Evolutionary conservation across 2,329 filamentous ascomycete species (phyloP).

Genomic region (Cladophialophora yegresii): DNA sequence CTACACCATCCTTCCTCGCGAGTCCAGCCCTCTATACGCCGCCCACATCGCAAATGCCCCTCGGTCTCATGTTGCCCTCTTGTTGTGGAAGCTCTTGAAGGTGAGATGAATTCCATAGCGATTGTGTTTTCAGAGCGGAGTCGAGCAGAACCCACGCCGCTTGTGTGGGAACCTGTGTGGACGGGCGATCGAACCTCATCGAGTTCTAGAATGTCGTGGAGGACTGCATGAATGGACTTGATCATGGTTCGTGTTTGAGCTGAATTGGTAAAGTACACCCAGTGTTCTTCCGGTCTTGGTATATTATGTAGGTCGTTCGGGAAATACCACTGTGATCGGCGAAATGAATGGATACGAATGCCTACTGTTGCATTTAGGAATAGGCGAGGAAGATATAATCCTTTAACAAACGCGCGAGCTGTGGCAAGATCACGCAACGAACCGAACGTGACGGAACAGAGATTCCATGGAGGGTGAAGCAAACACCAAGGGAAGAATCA

Average conservation of each 20-base stretch:
- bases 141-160: not conserved
- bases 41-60: not conserved
- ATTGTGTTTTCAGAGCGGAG: not conserved
- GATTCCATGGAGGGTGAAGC: not conserved
- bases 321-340: not conserved
- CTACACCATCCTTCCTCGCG: not conserved
- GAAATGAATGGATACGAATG: not conserved
- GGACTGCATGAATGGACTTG: not conserved
- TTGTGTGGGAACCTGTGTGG: not conserved
- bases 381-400: not conserved
- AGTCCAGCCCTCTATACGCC: not conserved
- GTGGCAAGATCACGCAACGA: not conserved
- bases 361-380: not conserved
- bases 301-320: not conserved
- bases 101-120: not conserved
- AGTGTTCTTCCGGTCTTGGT: not conserved
- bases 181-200: not conserved
- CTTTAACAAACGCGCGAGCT: not conserved
- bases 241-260: not conserved
- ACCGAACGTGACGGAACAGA: not conserved
- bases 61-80: not conserved
- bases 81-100: not conserved
- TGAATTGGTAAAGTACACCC: not conserved
- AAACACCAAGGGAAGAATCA: not conserved
- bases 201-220: not conserved